Evolutionary conservation across 1,139 yeast genomes (phyloP), one percentile per base, ranked within the genome.

Genomic region (Yamadazyma triangularis): DNA sequence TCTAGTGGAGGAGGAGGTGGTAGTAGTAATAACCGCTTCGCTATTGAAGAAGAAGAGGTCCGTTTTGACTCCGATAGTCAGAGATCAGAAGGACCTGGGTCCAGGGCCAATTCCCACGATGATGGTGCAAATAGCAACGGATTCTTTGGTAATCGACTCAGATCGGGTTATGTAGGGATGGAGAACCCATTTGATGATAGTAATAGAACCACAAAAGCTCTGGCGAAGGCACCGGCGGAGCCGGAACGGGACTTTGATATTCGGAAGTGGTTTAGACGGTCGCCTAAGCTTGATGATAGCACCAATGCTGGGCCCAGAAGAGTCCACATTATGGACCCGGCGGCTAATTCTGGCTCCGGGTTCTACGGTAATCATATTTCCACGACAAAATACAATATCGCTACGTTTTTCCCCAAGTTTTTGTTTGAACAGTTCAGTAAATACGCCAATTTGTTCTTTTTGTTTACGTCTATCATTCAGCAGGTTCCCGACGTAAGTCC

Each of bases 401-500:
- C 95, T 19, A 93, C 98, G 0, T 93, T 93, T 52, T 44, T 93
- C 33, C 98, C 98, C 12, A 93, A 93, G 54, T 93, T 93, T 52
- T 60, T 93, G 42, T 87, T 89, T 50, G 98, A 93, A 60, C 98
- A 93, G 58, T 93, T 93, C 58, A 85, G 96, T 40, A 93, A 91
- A 56, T 93, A 93, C 55, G 97, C 99, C 16, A 93, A 93, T 53
- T 66, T 93, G 56, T 93, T 93, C 59, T 93, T 93, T 56, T 63
- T 93, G 32, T 86, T 87, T 64, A 93, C 99, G 1, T 84, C 97
- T 4, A 71, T 77, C 25, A 91, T 93, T 45, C 99, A 93, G 62
- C 99, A 93, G 55, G 97, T 93, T 10, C 99, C 98, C 4, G 77
- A 82, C 44, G 97, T 91, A 4, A 81, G 96, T 0, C 99, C 99